Percentiles rank a stretch among this genome's conserved stretches.
phyloP scores from a whole-genome alignment of 1,284 basidiomycete species.

The Boletus calvinii region DNA sequence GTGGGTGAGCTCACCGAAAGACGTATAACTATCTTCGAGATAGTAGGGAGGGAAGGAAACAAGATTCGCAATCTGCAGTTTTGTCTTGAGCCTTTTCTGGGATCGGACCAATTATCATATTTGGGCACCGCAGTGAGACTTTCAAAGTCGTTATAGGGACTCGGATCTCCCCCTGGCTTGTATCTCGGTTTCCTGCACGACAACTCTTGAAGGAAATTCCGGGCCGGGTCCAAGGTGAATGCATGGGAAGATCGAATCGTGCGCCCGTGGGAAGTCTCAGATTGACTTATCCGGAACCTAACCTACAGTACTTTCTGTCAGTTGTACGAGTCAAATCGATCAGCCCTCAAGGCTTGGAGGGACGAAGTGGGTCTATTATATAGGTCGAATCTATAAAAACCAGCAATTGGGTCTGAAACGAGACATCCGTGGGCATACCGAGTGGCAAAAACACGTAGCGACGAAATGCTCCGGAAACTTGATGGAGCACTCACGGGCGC shows the following conservation, averaged over 20 bases:
- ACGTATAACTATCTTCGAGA: conserved; percentile 2
- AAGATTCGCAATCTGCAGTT: neutral
- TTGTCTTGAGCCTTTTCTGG: conserved; percentile 3
- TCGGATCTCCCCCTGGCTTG: neutral
- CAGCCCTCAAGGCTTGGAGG: too few relatives aligned
- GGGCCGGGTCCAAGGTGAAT: too few relatives aligned
- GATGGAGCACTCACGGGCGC: neutral
- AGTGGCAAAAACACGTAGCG: neutral
- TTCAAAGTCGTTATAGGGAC: conserved; percentile 1
- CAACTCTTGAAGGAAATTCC: too few relatives aligned
- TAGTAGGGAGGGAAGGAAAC: neutral
- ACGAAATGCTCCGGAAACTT: neutral
- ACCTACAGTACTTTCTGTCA: too few relatives aligned
- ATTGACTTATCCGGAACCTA: too few relatives aligned
- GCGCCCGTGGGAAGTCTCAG: too few relatives aligned
- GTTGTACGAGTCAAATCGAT: too few relatives aligned
- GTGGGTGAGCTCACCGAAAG: neutral
- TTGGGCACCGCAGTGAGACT: neutral
- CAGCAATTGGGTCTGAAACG: neutral
- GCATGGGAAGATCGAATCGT: too few relatives aligned
- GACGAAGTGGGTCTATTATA: too few relatives aligned
- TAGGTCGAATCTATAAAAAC: too few relatives aligned
- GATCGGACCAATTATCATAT: neutral
- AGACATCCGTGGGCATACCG: neutral
- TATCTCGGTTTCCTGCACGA: neutral